These are phyloP conservation scores for Acanthamoeba rhysodes DNA, from an alignment of 208 protist species.

Conservation along the genomic window DNA sequence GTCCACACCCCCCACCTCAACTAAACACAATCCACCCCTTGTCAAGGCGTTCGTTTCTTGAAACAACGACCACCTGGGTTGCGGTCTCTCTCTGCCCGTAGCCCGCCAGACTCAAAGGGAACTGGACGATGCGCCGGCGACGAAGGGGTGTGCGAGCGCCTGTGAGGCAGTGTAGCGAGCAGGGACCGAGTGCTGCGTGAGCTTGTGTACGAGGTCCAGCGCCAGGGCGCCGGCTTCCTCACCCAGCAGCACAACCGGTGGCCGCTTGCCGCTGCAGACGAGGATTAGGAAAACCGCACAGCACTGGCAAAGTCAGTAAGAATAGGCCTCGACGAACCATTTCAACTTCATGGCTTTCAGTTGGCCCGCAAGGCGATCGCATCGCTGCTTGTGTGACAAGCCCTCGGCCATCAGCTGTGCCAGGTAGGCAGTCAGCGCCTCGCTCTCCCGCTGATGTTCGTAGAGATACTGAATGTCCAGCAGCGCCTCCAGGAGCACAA, in stretches of 20 bases:
- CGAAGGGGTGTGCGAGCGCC: background rate
- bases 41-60: too few relatives aligned
- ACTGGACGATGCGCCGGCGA: background rate
- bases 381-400: background rate
- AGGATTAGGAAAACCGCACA: background rate
- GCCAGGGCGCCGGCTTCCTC: background rate
- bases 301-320: background rate
- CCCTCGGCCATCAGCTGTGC: background rate
- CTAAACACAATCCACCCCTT: too few relatives aligned
- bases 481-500: background rate
- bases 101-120: too few relatives aligned
- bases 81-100: too few relatives aligned
- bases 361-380: background rate
- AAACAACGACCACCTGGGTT: too few relatives aligned
- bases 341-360: background rate
- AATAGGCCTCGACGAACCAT: background rate
- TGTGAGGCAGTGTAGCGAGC: background rate
- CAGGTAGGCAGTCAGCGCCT: background rate
- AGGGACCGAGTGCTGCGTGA: background rate
- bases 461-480: constrained; percentile 17
- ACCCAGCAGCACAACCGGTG: background rate
- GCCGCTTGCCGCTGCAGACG: background rate
- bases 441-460: background rate
- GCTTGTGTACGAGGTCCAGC: background rate
- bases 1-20: background rate